Percentiles rank a stretch among this genome's conserved stretches.
Conservation (phyloP, 179 eudicot genomes). For the Actinidia chinensis region DNA sequence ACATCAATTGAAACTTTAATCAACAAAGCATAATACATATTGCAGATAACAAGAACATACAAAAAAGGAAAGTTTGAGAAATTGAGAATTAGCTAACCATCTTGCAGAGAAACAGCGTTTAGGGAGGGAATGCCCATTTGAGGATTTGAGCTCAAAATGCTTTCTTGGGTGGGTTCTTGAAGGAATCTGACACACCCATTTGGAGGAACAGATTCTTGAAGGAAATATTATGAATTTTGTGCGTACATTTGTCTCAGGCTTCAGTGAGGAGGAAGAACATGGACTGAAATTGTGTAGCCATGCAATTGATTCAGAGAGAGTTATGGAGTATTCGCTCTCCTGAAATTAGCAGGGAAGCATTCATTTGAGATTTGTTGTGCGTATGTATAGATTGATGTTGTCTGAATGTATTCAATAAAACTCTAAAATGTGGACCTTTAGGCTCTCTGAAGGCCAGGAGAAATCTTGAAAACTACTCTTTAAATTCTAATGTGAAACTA, state of each 20-base stretch:
- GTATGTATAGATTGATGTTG: not conserved
- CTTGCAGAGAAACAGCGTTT: constrained; percentile 53
- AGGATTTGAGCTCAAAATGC: constrained; percentile 48
- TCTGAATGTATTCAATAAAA: too few relatives aligned
- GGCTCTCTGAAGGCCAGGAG: not conserved
- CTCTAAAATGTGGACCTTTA: not conserved
- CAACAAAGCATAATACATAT: not conserved
- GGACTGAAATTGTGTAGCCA: constrained; percentile 50
- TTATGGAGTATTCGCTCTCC: not conserved
- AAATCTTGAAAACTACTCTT: constrained; percentile 7
- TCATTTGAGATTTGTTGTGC: not conserved
- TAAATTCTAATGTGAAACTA: constrained; percentile 10
- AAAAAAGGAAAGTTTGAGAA: too few relatives aligned
- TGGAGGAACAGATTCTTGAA: constrained; percentile 34
- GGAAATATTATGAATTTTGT: constrained; percentile 31
- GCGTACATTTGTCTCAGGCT: constrained; percentile 23
- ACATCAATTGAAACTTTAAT: not conserved
- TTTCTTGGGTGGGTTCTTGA: constrained; percentile 36
- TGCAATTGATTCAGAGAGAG: constrained; percentile 20
- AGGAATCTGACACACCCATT: constrained; percentile 52
- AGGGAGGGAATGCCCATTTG: constrained; percentile 74
- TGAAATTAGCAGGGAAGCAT: not conserved
- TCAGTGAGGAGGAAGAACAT: constrained; percentile 51
- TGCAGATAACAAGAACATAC: too few relatives aligned
- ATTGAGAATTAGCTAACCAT: constrained; percentile 40